Percentiles rank a stretch among this genome's conserved stretches.
These are phyloP conservation scores for Suillus decipiens DNA, from an alignment of 768 basidiomycete species.

Conservation along the genomic window DNA sequence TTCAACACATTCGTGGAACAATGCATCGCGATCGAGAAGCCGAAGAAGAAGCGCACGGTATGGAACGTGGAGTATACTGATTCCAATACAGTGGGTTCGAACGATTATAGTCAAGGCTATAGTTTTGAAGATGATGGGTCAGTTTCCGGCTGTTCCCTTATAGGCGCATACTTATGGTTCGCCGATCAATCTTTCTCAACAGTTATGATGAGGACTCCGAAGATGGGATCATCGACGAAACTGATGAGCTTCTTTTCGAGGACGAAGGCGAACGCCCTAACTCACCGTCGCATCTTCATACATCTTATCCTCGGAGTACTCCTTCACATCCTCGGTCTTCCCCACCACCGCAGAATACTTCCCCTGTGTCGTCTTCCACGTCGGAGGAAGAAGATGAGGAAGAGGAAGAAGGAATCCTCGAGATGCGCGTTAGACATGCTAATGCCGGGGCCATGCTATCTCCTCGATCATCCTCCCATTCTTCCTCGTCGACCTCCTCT, in stretches of 20 bases:
- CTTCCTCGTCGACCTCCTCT: constrained; percentile 31
- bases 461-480: constrained; percentile 42
- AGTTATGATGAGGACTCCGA: constrained; percentile 77
- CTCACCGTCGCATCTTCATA: constrained; percentile 7
- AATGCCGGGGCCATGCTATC: constrained; percentile 26
- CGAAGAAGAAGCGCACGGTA: constrained; percentile 37
- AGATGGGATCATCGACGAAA: constrained; percentile 52
- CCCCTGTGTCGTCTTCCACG: constrained; percentile 33
- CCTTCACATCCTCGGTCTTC: constrained; percentile 21
- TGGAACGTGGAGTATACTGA: constrained; percentile 32
- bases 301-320: constrained; percentile 22
- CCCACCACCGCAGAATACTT: constrained; percentile 20
- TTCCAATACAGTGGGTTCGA: constrained; percentile 11
- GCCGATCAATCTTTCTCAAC: constrained; percentile 9
- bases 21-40: constrained; percentile 88
- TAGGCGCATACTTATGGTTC: constrained; percentile 1
- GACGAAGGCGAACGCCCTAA: constrained; percentile 26
- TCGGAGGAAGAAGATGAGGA: constrained; percentile 51
- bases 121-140: constrained; percentile 63
- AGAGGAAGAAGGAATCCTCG: constrained; percentile 60
- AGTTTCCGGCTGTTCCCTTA: constrained; percentile 26
- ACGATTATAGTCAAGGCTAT: constrained; percentile 30
- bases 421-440: constrained; percentile 53
- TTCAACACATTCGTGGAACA: constrained; percentile 99
- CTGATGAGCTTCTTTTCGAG: constrained; percentile 37